A percentile compares a stretch with the other conserved stretches of the same genome.
Conservation (phyloP, 192 early-diverging fungal species). For the Podila horticola region DNA sequence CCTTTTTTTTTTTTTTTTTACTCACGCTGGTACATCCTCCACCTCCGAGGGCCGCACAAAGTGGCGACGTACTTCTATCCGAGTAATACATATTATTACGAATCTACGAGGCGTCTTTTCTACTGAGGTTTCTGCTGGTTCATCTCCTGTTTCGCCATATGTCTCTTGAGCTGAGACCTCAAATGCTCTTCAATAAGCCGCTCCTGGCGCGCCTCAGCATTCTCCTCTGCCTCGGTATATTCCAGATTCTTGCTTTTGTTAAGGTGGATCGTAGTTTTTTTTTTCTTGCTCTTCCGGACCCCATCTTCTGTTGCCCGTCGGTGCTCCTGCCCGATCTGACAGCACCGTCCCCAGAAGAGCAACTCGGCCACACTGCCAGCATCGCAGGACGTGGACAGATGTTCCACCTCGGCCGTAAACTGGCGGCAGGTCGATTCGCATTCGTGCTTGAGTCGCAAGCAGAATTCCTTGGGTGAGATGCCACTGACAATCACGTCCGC, state of each 20-base stretch:
- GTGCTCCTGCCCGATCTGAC: conserved; percentile 26
- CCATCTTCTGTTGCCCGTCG: neutral
- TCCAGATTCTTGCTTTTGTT: neutral
- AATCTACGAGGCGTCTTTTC: neutral
- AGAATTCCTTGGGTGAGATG: conserved; percentile 27
- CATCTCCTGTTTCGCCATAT: conserved; percentile 6
- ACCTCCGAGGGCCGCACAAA: neutral
- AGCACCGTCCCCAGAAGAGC: conserved; percentile 42
- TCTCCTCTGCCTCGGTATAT: neutral
- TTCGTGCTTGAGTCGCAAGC: conserved; percentile 38
- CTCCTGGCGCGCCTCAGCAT: neutral
- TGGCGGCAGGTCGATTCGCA: conserved; percentile 40
- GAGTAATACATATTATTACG: neutral
- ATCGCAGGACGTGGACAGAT: conserved; percentile 25
- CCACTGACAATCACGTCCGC: conserved; percentile 7
- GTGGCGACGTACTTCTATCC: neutral
- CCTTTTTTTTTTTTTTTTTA: neutral
- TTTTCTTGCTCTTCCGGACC: neutral
- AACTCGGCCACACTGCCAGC: conserved; percentile 37
- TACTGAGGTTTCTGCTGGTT: neutral
- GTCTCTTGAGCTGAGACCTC: conserved; percentile 14
- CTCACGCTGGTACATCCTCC: neutral
- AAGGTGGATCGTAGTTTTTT: neutral
- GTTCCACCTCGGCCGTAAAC: conserved; percentile 10
- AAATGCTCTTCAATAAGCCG: conserved; percentile 14